Conservation (phyloP, 176 grass and related monocot genomes). For the Alopecurus myosuroides region DNA sequence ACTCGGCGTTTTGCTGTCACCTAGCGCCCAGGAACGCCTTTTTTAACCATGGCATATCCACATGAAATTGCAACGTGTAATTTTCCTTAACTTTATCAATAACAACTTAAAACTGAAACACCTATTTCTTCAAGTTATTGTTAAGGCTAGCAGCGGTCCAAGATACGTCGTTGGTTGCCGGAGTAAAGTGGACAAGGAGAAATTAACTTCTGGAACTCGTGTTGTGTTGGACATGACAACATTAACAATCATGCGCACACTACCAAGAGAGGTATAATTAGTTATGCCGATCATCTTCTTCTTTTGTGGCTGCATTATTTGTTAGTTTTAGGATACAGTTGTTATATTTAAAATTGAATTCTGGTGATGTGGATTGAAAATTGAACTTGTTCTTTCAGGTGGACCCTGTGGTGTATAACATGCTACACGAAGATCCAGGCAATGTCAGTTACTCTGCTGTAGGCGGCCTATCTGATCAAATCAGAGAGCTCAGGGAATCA, state of each 20-base stretch:
- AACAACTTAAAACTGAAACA: slow-evolving; percentile 22
- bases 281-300: not conserved
- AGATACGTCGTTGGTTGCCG: slow-evolving; percentile 98
- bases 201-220: slow-evolving; percentile 93
- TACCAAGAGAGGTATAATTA: slow-evolving; percentile 76
- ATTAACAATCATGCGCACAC: slow-evolving; percentile 96
- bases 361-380: not conserved
- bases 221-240: slow-evolving; percentile 99
- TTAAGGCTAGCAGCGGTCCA: slow-evolving; percentile 97
- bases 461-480: slow-evolving; percentile 92
- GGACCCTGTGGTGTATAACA: slow-evolving; percentile 97
- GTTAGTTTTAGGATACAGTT: not conserved
- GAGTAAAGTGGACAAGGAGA: slow-evolving; percentile 98
- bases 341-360: not conserved
- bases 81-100: not conserved
- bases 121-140: slow-evolving; percentile 65
- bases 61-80: not conserved
- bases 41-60: not conserved
- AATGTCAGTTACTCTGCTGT: slow-evolving; percentile 99
- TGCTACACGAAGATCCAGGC: slow-evolving; percentile 98
- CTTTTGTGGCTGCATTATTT: not conserved
- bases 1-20: no score
- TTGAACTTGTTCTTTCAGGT: slow-evolving; percentile 47
- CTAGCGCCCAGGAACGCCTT: no score
- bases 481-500: slow-evolving; percentile 94